Evolutionary conservation across 225 moss, liverwort and hornwort genomes (phyloP), one percentile per base, ranked within the genome.

Genomic region (Pleurozium schreberi): DNA sequence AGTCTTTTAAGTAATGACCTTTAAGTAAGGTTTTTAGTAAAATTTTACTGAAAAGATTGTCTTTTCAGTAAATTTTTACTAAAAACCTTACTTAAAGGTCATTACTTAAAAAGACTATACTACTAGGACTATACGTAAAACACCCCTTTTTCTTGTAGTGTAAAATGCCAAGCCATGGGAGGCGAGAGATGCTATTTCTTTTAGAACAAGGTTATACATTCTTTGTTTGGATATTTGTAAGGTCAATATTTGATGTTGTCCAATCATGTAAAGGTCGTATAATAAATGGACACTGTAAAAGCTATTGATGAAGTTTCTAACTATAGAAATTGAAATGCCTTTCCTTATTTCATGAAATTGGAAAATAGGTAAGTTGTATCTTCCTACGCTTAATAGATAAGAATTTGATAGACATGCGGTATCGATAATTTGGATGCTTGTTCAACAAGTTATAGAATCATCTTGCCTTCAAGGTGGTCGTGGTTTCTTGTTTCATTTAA

Each of bases 221-320:
- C 33, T 3, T 22, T 15, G 2, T 14, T 2, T 81, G 2, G 14
- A 45, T 0, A 30, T n/a, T n/a, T n/a, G n/a, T 31, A 33, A 31
- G 3, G 2, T 81, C 7, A 60, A 28, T 60, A 8, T 31, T 31
- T 0, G 0, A 61, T 31, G 6, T 20, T 43, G 2, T 33, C 62
- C 62, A 81, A 62, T 81, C 2, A 28, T n/a, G 11, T n/a, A 11
- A 40, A 40, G 12, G 58, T n/a, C 18, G 40, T 27, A n/a, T n/a
- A n/a, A n/a, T n/a, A 8, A 28, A 60, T 40, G 13, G 26, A 59
- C 12, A 59, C 1, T 0, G 0, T 3, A 59, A 40, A n/a, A 17
- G 2, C 7, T 59, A 9, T 8, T 42, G 59, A 80, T 58, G 12
- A 1, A 80, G 0, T 59, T 9, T 6, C 0, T 40, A 3, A 0